Base-by-base conservation (phyloP, 2,329 filamentous ascomycete species). In the Daldinia sp. region DNA sequence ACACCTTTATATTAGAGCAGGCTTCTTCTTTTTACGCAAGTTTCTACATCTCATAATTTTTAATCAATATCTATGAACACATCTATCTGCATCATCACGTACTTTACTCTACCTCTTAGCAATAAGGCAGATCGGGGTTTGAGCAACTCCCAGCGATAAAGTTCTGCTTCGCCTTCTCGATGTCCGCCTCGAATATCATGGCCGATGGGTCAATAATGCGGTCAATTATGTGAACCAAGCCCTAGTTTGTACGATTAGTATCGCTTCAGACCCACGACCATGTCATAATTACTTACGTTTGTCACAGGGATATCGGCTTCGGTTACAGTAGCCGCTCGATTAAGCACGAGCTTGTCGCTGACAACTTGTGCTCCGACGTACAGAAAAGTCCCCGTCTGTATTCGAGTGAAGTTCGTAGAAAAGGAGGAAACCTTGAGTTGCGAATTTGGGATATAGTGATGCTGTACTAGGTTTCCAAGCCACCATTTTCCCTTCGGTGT, bases 401-500 rank as follows among this genome's bases (percentile, higher is more conserved):
- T 57, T 17, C 70, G 63, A 4, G 67, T 67, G 13, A 64, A 62
- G 2, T 65, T 70, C 21, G 51, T 58, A 47, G 67, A 71, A 64
- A 72, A 73, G 4, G 51, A 34, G 15, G 66, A 50, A 0, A 52
- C 64, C 13, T 56, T 60, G 1, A 74, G 61, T 25, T 67, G 55
- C 2, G 70, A 62, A 43, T 72, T 72, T 2, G 71, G 72, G 4
- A 72, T 55, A 59, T 72, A 72, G 41, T 72, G 70, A 43, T 72
- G 68, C 60, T 71, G 43, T 8, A 51, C 10, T 25, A 58, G 13
- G 10, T 58, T 58, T 30, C 73, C 73, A 0, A 75, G 61, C 69
- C 70, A 74, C 64, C 68, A 71, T 45, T 71, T 72, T 2, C 69
- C 72, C 34, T 73, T 75, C 1, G 66, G 64, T 6, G 73, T 72